Base-by-base conservation (phyloP, 192 early-diverging fungal genomes). In the Spizellomyces sp. region DNA sequence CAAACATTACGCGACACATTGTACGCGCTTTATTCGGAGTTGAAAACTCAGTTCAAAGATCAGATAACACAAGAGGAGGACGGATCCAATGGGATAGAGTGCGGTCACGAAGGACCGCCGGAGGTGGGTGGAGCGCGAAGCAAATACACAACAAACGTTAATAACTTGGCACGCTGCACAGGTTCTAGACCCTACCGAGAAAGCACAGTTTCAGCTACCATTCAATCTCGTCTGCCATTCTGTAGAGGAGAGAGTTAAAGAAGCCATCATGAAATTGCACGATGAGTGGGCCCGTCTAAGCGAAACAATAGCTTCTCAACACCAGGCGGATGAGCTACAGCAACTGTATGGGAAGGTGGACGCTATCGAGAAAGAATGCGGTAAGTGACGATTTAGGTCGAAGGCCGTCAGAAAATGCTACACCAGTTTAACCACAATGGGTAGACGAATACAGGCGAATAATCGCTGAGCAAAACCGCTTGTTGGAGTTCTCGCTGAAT, bases 381-480 rank as follows among this genome's bases (percentile, higher is more conserved):
- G 43, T 27, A 68, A 59, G 36, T 62, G 0, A 36, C 27, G 27
- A 36, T 36, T 36, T 36, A 36, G 27, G 0, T 36, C 27, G 27
- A 36, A 36, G 27, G 27, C 27, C 27, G 27, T 36, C 27, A 2
- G 27, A 36, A 36, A 36, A 36, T 2, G 27, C 27, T 36, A 36
- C 27, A 36, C 27, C 27, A 36, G 27, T 36, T 36, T 36, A 36
- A 36, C 27, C 27, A 36, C 27, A 36, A 36, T 27, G 41, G 56
- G 66, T 84, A 48, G 73, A 66, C 10, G 73, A 79, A 58, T 89
- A 86, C 58, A 80, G 85, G 47, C 17, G 59, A 55, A 81, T 76
- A 9, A 86, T 91, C 27, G 71, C 64, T 4, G 66, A 73, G 69
- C 82, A 88, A 14, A 64, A 78, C 57, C 67, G 63, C 10, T 36